These are phyloP conservation scores for Blastobotrys parvus DNA, from an alignment of 805 yeast species.

Conservation along the genomic window DNA sequence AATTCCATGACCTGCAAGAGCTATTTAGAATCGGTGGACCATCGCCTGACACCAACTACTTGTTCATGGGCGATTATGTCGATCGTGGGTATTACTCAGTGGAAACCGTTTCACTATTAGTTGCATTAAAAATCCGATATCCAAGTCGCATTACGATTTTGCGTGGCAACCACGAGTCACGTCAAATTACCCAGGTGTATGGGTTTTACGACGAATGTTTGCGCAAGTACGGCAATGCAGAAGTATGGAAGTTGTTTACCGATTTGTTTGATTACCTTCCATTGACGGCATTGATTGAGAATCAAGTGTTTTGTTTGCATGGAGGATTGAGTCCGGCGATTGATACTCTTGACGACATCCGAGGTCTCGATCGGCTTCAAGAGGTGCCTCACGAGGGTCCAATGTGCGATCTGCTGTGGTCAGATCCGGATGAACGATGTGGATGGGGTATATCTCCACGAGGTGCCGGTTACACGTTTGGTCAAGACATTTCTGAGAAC, in stretches of 20 bases:
- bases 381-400: constrained; percentile 98
- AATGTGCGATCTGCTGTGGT: constrained; percentile 94
- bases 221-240: constrained; percentile 85
- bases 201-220: constrained; percentile 95
- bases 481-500: constrained; percentile 88
- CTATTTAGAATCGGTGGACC: constrained; percentile 90
- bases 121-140: constrained; percentile 86
- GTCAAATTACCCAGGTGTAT: constrained; percentile 93
- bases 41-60: constrained; percentile 82
- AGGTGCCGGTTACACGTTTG: constrained; percentile 98
- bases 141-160: constrained; percentile 86
- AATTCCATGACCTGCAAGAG: constrained; percentile 90
- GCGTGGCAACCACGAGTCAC: constrained; percentile 91
- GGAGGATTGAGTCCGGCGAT: constrained; percentile 95
- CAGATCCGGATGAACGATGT: constrained; percentile 93
- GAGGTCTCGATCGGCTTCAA: constrained; percentile 84
- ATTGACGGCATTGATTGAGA: constrained; percentile 85
- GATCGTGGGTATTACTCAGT: constrained; percentile 85
- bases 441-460: constrained; percentile 98
- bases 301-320: constrained; percentile 83
- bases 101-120: constrained; percentile 81
- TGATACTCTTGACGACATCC: constrained; percentile 85
- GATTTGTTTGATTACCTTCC: constrained; percentile 91
- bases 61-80: constrained; percentile 89
- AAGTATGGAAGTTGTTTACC: constrained; percentile 88